These are phyloP conservation scores for Daedaleopsis nitida DNA, from an alignment of 768 basidiomycete genomes.

Conservation along the genomic window DNA sequence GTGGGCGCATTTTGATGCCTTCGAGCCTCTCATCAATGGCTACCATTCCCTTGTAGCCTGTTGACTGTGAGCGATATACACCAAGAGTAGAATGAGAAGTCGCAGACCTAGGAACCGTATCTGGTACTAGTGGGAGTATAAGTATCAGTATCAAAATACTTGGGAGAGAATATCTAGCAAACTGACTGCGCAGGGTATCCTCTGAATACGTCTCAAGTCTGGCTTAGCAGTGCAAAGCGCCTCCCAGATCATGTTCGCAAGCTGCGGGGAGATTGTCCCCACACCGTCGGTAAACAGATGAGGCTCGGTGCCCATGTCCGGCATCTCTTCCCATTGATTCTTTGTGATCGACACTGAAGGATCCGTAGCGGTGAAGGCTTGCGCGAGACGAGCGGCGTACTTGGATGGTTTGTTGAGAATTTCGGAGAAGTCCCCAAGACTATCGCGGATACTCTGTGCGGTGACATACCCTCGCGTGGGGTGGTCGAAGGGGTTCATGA, in stretches of 20 bases:
- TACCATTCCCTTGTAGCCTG: conserved; percentile 75
- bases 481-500: conserved; percentile 63
- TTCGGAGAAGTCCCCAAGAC: conserved; percentile 68
- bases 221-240: conserved; percentile 48
- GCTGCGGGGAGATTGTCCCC: conserved; percentile 68
- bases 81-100: neutral
- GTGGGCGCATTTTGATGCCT: conserved; percentile 68
- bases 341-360: conserved; percentile 59
- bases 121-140: conserved; percentile 53
- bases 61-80: neutral
- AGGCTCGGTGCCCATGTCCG: conserved; percentile 50
- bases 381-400: conserved; percentile 80
- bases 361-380: conserved; percentile 84
- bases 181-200: conserved; percentile 66
- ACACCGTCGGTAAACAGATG: conserved; percentile 75
- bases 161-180: neutral
- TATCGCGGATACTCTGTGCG: conserved; percentile 58
- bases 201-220: conserved; percentile 16
- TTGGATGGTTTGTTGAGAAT: conserved; percentile 59
- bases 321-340: conserved; percentile 63
- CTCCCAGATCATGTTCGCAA: conserved; percentile 63
- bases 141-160: conserved; percentile 23
- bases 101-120: conserved; percentile 70
- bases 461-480: conserved; percentile 46
- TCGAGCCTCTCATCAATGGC: conserved; percentile 57